Conservation (phyloP, 2,329 filamentous ascomycete genomes). For the Mariannaea sp. region DNA sequence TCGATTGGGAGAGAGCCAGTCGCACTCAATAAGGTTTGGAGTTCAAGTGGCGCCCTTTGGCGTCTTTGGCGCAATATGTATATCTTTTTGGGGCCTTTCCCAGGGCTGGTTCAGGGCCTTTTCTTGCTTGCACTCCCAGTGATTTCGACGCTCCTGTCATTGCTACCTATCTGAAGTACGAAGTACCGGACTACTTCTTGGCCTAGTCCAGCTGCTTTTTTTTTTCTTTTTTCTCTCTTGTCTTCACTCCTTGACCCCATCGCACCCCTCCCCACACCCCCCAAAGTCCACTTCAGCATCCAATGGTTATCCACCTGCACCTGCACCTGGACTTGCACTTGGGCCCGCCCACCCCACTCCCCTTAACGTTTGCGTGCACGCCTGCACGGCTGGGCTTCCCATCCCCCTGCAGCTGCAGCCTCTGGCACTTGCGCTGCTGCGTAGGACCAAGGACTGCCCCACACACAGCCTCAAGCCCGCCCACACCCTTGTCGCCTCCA, state of each 20-base stretch:
- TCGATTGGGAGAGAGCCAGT: slow-evolving; percentile 28
- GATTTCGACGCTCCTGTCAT: neutral
- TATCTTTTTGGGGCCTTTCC: slow-evolving; percentile 27
- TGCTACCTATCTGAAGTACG: no score
- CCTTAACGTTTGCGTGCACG: slow-evolving; percentile 1
- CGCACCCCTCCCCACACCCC: no score
- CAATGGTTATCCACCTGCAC: no score
- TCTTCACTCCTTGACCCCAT: neutral
- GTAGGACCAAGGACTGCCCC: neutral
- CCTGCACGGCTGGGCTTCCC: neutral
- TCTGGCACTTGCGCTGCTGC: neutral
- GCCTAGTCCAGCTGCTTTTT: slow-evolving; percentile 9
- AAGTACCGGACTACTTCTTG: no score
- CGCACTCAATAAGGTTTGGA: slow-evolving; percentile 37
- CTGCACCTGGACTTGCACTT: neutral
- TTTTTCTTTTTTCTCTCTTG: neutral
- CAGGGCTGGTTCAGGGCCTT: slow-evolving; percentile 20
- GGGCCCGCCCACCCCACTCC: neutral
- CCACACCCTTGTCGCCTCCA: neutral
- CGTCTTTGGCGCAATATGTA: slow-evolving; percentile 36
- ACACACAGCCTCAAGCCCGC: neutral
- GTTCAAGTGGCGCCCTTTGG: slow-evolving; percentile 29
- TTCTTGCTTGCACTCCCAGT: slow-evolving; percentile 10
- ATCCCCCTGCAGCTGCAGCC: neutral
- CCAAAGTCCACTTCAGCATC: neutral